phyloP scores from a whole-genome alignment of 2,329 filamentous ascomycete genomes.

The Fusarium subglutinans region DNA sequence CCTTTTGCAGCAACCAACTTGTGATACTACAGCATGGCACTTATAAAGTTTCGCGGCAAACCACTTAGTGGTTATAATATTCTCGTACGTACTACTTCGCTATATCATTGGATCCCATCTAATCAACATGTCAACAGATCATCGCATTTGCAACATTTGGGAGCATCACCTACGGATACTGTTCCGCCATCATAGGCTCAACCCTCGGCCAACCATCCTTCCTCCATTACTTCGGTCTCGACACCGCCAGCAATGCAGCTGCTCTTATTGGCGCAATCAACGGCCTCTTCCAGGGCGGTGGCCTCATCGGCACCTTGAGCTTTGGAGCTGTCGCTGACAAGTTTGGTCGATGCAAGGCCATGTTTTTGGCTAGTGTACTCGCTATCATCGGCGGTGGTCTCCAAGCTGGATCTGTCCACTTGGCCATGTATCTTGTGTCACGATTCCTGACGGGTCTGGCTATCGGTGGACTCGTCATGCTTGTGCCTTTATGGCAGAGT shows the following conservation, averaged over 20 bases:
- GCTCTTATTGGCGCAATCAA: background rate
- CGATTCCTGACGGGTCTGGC: background rate
- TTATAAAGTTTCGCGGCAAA: background rate
- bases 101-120: accelerated
- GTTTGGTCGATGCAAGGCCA: background rate
- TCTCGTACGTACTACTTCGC: background rate
- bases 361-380: background rate
- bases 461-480: background rate
- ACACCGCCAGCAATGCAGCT: background rate
- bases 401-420: background rate
- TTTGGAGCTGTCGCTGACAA: background rate
- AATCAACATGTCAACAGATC: background rate
- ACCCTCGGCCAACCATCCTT: background rate
- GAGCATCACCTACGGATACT: background rate
- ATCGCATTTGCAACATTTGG: background rate
- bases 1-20: background rate
- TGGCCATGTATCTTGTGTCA: background rate
- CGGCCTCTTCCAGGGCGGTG: background rate
- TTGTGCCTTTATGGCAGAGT: background rate
- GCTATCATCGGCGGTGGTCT: background rate
- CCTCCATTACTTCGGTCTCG: background rate
- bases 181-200: background rate
- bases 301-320: background rate
- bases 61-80: background rate
- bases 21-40: background rate